Conservation (phyloP, 148 eudicot genomes). For the Nepenthes mirabilis region DNA sequence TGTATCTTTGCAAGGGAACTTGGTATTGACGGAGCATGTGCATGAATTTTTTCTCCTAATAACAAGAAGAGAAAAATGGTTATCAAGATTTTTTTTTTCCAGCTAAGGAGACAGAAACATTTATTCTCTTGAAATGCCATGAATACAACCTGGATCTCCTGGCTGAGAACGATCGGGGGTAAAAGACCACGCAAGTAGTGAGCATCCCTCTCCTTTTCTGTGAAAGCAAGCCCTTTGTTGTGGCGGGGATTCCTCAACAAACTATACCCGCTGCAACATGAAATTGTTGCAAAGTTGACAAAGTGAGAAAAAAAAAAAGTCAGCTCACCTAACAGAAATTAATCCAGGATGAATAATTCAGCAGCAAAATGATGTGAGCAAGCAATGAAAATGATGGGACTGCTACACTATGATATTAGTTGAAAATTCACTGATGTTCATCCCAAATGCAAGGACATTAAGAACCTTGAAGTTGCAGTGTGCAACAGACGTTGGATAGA, state of each 20-base stretch:
- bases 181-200: slow-evolving; percentile 78
- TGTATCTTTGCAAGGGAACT: slow-evolving; percentile 72
- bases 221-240: slow-evolving; percentile 84
- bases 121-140: slow-evolving; percentile 3
- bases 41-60: slow-evolving; percentile 71
- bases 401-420: no score
- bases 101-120: background rate
- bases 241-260: slow-evolving; percentile 78
- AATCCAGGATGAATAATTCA: no score
- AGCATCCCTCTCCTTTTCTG: slow-evolving; percentile 79
- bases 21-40: slow-evolving; percentile 54
- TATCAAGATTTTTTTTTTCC: background rate
- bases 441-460: no score
- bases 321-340: no score
- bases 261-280: slow-evolving; percentile 49
- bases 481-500: no score
- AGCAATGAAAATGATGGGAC: no score
- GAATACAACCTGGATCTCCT: slow-evolving; percentile 61
- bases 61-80: background rate
- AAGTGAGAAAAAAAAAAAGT: no score
- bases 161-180: slow-evolving; percentile 54
- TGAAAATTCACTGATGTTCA: no score
- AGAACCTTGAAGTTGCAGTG: no score
- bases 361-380: no score
- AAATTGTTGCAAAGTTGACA: no score